Conservation (phyloP, 108 stramenopile species). For the Nannochloropsis oceanica region DNA sequence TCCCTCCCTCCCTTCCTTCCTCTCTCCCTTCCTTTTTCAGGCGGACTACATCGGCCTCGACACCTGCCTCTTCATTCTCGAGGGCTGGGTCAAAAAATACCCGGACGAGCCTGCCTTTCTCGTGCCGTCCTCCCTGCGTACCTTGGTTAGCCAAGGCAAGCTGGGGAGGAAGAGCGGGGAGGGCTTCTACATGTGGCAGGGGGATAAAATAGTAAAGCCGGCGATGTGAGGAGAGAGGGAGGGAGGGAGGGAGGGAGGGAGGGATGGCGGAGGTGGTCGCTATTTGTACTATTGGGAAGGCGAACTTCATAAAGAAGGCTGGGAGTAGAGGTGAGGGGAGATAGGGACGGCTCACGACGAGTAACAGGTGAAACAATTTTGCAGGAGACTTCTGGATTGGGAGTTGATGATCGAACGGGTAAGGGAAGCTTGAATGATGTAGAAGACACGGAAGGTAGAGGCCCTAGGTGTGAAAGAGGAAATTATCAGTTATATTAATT, state of each 20-base stretch:
- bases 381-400: too few relatives aligned
- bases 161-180: constrained; percentile 9
- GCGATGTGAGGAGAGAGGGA: not conserved
- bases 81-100: constrained; percentile 54
- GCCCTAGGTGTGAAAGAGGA: too few relatives aligned
- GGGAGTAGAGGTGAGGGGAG: too few relatives aligned
- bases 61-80: constrained; percentile 67
- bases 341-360: too few relatives aligned
- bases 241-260: not conserved
- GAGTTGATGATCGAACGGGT: too few relatives aligned
- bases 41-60: constrained; percentile 88
- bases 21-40: constrained; percentile 4
- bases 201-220: constrained; percentile 6
- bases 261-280: too few relatives aligned
- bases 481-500: too few relatives aligned
- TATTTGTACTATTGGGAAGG: too few relatives aligned
- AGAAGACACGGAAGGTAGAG: not conserved
- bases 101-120: constrained; percentile 75
- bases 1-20: constrained; percentile 34
- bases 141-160: not conserved
- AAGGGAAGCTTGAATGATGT: not conserved
- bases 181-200: constrained; percentile 15
- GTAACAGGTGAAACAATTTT: too few relatives aligned
- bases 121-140: not conserved
- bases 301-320: too few relatives aligned